Evolutionary conservation across 768 basidiomycete species (phyloP), one percentile per base, ranked within the genome.

Genomic region (Suillus placidus): DNA sequence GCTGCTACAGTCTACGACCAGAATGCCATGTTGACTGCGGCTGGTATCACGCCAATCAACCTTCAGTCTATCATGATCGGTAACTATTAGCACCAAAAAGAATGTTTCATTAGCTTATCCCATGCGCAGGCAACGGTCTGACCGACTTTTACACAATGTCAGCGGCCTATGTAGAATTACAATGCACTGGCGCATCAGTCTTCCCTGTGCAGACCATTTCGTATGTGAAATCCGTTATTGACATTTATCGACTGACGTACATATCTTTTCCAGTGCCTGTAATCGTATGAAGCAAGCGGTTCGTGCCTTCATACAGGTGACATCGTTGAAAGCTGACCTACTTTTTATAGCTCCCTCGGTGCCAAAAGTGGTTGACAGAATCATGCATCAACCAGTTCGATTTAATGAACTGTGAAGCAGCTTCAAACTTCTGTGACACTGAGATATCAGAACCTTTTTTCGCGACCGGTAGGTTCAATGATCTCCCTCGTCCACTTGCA

Each of bases 341-440:
- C 30, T 66, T 20, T 49, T 8, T n/a, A 32, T 68, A 91, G 89
- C 80, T 94, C 16, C 90, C 91, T 35, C 85, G 88, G 45, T 95
- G 93, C 74, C 78, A 87, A 68, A 83, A 83, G 66, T 83, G 83
- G 67, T 80, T 88, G 67, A 76, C 82, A 20, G 77, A 81, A 40
- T 80, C 81, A 42, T 95, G 93, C 68, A 80, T 93, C 52, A 83
- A 91, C 64, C 78, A 78, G 16, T 90, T 88, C 66, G 93, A 95
- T 71, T 73, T 80, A 7, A 84, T 91, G 66, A 81, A 84, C 68
- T 95, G 93, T 69, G 78, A 80, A 10, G 91, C 88, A 18, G 91
- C 93, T 8, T 80, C 84, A 56, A 74, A 68, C 47, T 93, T 93
- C 72, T 95, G 93, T 72, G 78, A 84, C 35, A 76, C 70, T n/a